A percentile compares a stretch with the other conserved stretches of the same genome.
Conservation (phyloP, 2,329 filamentous ascomycete species). For the Ceratocystis variospora region DNA sequence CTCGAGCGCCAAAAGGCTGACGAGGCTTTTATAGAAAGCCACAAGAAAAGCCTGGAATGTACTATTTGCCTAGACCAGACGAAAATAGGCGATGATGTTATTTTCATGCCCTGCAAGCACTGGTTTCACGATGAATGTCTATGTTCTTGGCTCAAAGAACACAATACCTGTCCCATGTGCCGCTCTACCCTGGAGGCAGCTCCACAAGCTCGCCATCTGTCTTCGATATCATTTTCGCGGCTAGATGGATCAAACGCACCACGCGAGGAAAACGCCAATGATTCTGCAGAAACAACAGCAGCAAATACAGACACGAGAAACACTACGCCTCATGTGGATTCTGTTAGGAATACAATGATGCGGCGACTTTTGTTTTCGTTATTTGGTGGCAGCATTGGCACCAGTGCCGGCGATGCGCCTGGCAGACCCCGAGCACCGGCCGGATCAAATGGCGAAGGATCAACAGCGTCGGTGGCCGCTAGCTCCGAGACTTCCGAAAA, state of each 20-base stretch:
- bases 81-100: conserved; percentile 56
- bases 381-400: neutral
- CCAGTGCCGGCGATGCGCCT: too few relatives aligned
- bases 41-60: conserved; percentile 52
- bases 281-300: neutral
- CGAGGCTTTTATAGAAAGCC: conserved; percentile 33
- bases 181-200: conserved; percentile 40
- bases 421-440: neutral
- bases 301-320: neutral
- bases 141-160: conserved; percentile 69
- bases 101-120: conserved; percentile 72
- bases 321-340: neutral
- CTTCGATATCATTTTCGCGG: neutral
- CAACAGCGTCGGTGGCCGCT: neutral
- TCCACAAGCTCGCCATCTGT: neutral
- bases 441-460: neutral
- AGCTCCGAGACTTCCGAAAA: neutral
- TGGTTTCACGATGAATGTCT: conserved; percentile 87
- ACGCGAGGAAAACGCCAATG: neutral
- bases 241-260: neutral
- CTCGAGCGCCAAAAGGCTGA: conserved; percentile 60
- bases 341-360: neutral
- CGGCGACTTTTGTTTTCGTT: neutral
- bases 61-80: conserved; percentile 91
- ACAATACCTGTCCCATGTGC: conserved; percentile 85